Evolutionary conservation across 306 rosid genomes (phyloP).

Genomic region (Malus asiatica): DNA sequence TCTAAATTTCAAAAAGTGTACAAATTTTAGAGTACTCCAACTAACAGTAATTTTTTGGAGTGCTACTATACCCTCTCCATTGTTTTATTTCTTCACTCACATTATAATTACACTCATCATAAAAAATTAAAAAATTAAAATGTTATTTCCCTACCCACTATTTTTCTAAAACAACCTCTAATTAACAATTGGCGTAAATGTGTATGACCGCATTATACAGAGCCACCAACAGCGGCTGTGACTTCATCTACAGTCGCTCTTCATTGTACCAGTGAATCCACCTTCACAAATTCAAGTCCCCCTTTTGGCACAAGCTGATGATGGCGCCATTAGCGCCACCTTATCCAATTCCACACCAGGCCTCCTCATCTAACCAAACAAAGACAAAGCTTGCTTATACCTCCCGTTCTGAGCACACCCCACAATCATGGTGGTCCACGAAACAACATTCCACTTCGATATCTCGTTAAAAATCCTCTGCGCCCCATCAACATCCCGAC

Average conservation of each 20-base stretch:
- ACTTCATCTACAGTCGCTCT: constrained; percentile 20
- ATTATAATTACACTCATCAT: too few species aligned
- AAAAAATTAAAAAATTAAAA: too few species aligned
- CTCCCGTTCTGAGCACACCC: constrained; percentile 50
- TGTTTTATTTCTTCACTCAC: too few species aligned
- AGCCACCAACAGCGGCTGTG: constrained; percentile 30
- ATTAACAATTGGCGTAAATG: too few species aligned
- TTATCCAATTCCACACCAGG: constrained; percentile 50
- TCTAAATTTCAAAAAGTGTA: too few species aligned
- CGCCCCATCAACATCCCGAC: constrained; percentile 40
- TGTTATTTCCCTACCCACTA: too few species aligned
- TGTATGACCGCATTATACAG: background rate
- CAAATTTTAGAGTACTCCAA: too few species aligned
- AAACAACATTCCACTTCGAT: constrained; percentile 51
- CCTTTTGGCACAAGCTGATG: constrained; percentile 67
- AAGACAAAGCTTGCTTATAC: constrained; percentile 38
- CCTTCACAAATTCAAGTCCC: constrained; percentile 57
- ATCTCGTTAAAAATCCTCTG: constrained; percentile 39
- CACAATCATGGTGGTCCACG: constrained; percentile 68
- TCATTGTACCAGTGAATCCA: constrained; percentile 57
- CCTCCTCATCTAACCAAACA: constrained; percentile 64
- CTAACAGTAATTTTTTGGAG: too few species aligned
- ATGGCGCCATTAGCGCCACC: constrained; percentile 33
- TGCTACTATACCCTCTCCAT: too few species aligned
- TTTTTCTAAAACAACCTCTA: too few species aligned